Evolutionary conservation across 306 rosid genomes (phyloP), one percentile per base, ranked within the genome.

Genomic region (Medicago truncatula): DNA sequence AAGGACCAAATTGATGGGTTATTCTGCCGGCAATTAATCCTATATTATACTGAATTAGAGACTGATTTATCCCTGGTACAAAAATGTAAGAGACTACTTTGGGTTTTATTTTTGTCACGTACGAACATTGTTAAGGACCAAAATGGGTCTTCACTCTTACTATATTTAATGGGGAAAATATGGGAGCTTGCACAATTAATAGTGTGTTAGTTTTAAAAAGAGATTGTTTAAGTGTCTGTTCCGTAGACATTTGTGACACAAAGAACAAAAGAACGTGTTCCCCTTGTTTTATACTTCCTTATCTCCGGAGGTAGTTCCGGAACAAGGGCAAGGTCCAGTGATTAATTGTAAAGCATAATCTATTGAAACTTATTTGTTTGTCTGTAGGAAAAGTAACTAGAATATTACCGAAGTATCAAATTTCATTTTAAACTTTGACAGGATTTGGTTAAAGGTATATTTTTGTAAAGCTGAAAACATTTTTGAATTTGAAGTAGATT

Each of bases 391-490:
- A 43, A 54, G 49, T 49, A 36, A 47, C 28, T 75, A 43, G 63
- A 54, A 23, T 25, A 1, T 18, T 40, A 9, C 43, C 36, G 9
- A 38, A 23, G 77, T 61, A 34, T 9, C 20, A 4, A 10, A 46
- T 21, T 78, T 46, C 31, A 61, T 47, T 46, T 47, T 38, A 34
- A 59, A 56, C 60, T 14, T 31, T 11, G 3, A 40, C 2, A 4
- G 8, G 12, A 3, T 59, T 58, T 41, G 58, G 18, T 6, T 16
- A 15, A 57, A 73, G 7, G 58, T 52, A 50, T 50, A 36, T 34
- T 34, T 34, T 43, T 73, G 77, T 72, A 75, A 85, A 89, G 39
- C 75, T 46, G 70, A 81, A 85, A 14, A 58, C 76, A 50, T 85
- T 84, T 9, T 61, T 25, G 31, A 85, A 78, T 81, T 66, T 76